Base-by-base conservation (phyloP, 2,329 filamentous ascomycete species). In the Pyrenochaeta sp. region DNA sequence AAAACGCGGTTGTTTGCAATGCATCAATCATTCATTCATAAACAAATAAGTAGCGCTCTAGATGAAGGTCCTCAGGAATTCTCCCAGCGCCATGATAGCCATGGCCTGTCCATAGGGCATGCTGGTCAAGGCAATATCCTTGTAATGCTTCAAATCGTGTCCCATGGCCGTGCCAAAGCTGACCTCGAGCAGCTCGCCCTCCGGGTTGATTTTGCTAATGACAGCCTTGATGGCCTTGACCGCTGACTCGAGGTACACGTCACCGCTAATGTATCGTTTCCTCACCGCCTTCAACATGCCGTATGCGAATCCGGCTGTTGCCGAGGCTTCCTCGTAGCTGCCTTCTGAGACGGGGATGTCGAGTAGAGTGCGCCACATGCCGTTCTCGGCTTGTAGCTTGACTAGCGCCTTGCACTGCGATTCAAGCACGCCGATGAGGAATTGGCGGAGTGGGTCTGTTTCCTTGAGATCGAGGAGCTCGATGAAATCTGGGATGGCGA, bases 91-190 rank as follows among this genome's bases (percentile, higher is more conserved):
- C 87, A 93, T 92, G 58, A 92, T 91, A 0, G 89, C 90, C 90
- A 93, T 92, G 0, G 90, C 89, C 73, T 93, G 90, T 0, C 90
- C 90, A 65, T 93, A 93, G 6, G 90, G 90, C 90, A 93, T 94
- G 63, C 87, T 89, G 2, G 90, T 94, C 56, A 88, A 76, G 1
- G 87, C 83, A 52, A 94, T 92, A 58, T 90, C 84, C 74, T 89
- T 88, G 69, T 94, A 93, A 72, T 91, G 89, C 75, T 92, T 85
- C 68, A 92, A 73, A 51, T 83, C 83, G 60, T 85, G 81, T 0
- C 90, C 90, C 89, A 94, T 92, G 0, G 81, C 88, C 0, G 90
- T 94, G 0, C 90, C 90, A 68, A 93, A 94, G 60, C 88, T 91
- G 1, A 88, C 89, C 68, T 92, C 87, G 42, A 83, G 78, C 67